Conservation (phyloP, 257 asterid species). For the Lithospermum erythrorhizon region DNA sequence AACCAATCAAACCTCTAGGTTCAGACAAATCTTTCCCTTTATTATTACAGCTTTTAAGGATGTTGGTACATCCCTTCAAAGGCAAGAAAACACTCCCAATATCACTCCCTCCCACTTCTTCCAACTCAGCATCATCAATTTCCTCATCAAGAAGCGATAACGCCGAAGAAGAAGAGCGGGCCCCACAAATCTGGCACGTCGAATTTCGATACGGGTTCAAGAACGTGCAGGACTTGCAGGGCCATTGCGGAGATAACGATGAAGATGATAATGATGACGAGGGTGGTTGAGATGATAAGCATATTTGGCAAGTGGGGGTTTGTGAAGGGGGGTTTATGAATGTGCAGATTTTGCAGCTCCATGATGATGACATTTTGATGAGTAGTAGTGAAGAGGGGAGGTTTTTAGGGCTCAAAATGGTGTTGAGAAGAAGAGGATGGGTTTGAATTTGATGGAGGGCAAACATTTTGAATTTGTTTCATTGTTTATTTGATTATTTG, state of each 20-base stretch:
- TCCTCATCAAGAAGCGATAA: conserved; percentile 47
- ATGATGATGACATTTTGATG: conserved; percentile 35
- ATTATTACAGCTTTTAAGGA: conserved; percentile 22
- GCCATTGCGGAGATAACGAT: conserved; percentile 39
- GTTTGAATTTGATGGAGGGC: too few relatives aligned
- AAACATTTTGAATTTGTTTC: too few relatives aligned
- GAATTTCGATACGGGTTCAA: conserved; percentile 40
- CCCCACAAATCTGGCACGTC: conserved; percentile 59
- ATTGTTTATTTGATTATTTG: too few relatives aligned
- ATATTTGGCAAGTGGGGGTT: conserved; percentile 50
- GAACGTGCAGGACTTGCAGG: conserved; percentile 75
- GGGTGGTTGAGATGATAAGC: conserved; percentile 37
- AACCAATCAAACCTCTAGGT: neutral
- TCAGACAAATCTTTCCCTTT: conserved; percentile 31
- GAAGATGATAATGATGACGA: conserved; percentile 12
- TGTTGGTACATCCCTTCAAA: conserved; percentile 29
- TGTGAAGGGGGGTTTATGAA: conserved; percentile 65
- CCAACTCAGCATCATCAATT: conserved; percentile 37
- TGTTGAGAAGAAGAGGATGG: too few relatives aligned
- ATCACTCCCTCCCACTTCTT: conserved; percentile 26
- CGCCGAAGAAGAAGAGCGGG: conserved; percentile 53
- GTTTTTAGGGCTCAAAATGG: too few relatives aligned
- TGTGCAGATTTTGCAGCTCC: conserved; percentile 83
- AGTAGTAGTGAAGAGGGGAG: neutral
- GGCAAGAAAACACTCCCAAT: conserved; percentile 77